Evolutionary conservation across 768 basidiomycete genomes (phyloP).

Genomic region (Lentinula edodes): DNA sequence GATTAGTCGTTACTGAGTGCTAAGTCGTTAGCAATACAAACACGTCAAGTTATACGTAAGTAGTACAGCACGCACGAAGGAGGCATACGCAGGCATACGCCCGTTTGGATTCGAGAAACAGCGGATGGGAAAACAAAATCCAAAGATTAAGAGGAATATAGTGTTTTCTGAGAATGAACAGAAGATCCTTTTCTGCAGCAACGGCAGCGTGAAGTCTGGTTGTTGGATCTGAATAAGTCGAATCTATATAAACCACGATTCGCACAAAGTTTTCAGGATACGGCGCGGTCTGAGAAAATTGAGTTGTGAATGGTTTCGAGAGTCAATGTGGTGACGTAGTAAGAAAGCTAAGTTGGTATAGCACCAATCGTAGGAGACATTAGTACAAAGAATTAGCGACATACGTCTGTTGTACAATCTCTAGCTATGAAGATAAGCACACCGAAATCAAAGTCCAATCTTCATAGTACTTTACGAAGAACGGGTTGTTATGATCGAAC

Average conservation of each 20-base stretch:
- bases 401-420: constrained; percentile 2
- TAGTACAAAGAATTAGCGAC: constrained; percentile 73
- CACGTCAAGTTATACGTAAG: constrained; percentile 90
- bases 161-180: constrained; percentile 72
- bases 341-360: constrained; percentile 29
- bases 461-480: constrained; percentile 78
- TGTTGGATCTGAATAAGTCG: constrained; percentile 8
- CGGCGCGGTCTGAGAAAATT: constrained; percentile 84
- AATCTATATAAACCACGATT: background rate
- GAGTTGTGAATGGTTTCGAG: constrained; percentile 44
- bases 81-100: constrained; percentile 68
- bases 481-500: constrained; percentile 67
- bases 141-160: constrained; percentile 70
- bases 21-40: constrained; percentile 46
- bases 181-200: constrained; percentile 69
- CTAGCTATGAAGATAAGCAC: constrained; percentile 18
- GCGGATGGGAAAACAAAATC: constrained; percentile 86
- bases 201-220: constrained; percentile 78
- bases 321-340: background rate
- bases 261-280: constrained; percentile 75
- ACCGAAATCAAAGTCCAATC: constrained; percentile 97
- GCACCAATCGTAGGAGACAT: constrained; percentile 87
- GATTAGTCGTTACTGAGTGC: background rate
- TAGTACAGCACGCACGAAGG: constrained; percentile 74
- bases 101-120: constrained; percentile 85